Evolutionary conservation across 805 yeast species (phyloP).

Genomic region (Saturnispora zaruensis): DNA sequence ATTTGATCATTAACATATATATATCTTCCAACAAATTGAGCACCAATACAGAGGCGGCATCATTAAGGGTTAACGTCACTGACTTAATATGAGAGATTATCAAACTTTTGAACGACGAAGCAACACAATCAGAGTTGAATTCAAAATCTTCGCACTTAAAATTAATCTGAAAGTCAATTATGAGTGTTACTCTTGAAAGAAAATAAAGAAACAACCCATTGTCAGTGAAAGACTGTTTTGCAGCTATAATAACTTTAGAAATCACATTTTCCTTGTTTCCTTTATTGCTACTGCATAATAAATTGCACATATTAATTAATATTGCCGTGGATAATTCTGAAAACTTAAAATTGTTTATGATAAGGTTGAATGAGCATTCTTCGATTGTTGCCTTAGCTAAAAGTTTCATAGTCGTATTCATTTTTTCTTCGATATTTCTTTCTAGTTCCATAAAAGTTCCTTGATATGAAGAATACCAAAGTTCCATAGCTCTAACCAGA

Average conservation of each 20-base stretch:
- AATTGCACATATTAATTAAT: slow-evolving; percentile 16
- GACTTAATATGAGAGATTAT: slow-evolving; percentile 21
- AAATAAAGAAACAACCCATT: slow-evolving; percentile 26
- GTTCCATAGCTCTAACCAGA: slow-evolving; percentile 2
- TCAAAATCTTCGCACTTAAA: slow-evolving; percentile 16
- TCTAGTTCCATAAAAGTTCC: neutral
- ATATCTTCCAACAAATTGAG: neutral
- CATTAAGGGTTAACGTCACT: slow-evolving; percentile 4
- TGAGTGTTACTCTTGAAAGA: slow-evolving; percentile 22
- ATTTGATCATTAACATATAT: slow-evolving; percentile 1
- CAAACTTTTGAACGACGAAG: slow-evolving; percentile 12
- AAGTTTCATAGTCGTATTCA: slow-evolving; percentile 4
- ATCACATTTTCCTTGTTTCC: slow-evolving; percentile 19
- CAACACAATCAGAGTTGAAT: slow-evolving; percentile 14
- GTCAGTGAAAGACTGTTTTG: slow-evolving; percentile 19
- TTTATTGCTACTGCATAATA: slow-evolving; percentile 19
- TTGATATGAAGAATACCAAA: neutral
- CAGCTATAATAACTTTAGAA: slow-evolving; percentile 19
- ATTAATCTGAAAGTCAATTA: slow-evolving; percentile 20
- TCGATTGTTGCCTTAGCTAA: slow-evolving; percentile 5
- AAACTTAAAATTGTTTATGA: slow-evolving; percentile 7
- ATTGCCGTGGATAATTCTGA: slow-evolving; percentile 6
- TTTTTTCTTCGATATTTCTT: neutral
- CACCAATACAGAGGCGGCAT: neutral
- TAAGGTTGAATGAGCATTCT: neutral